Percentiles rank a stretch among this genome's conserved stretches.
Evolutionary conservation across 192 early-diverging fungal species (phyloP).

Genomic region (Umbelopsis vinacea): DNA sequence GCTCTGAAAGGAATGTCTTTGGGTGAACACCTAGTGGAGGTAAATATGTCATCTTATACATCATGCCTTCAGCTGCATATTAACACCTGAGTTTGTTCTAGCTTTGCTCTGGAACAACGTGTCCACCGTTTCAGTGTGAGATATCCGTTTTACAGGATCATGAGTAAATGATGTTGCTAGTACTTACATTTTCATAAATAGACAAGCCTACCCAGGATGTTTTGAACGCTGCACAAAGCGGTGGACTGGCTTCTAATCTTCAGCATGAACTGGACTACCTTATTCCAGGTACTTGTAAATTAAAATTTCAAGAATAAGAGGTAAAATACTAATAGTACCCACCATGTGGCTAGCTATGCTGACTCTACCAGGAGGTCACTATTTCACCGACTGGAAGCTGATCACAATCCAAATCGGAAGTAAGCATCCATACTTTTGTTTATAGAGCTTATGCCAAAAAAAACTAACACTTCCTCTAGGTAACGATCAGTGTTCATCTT

Average conservation of each 20-base stretch:
- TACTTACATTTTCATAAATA: conserved; percentile 23
- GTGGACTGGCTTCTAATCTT: conserved; percentile 51
- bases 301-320: background rate
- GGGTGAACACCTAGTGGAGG: conserved; percentile 49
- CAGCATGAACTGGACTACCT: conserved; percentile 50
- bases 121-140: conserved; percentile 17
- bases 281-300: conserved; percentile 20
- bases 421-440: background rate
- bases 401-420: conserved; percentile 34
- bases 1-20: conserved; percentile 43
- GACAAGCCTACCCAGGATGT: conserved; percentile 26
- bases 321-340: background rate
- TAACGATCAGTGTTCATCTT: conserved; percentile 28
- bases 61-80: background rate
- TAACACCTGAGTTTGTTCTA: background rate
- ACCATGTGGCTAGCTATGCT: conserved; percentile 24
- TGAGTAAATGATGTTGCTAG: background rate
- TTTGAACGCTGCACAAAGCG: conserved; percentile 59
- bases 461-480: background rate
- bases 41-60: background rate
- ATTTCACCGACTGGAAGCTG: conserved; percentile 27
- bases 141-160: background rate
- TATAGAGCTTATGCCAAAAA: background rate
- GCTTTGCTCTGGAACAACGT: background rate
- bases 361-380: conserved; percentile 23